Conservation (phyloP, 352 stramenopile genomes). For the Plasmopara viticola region DNA sequence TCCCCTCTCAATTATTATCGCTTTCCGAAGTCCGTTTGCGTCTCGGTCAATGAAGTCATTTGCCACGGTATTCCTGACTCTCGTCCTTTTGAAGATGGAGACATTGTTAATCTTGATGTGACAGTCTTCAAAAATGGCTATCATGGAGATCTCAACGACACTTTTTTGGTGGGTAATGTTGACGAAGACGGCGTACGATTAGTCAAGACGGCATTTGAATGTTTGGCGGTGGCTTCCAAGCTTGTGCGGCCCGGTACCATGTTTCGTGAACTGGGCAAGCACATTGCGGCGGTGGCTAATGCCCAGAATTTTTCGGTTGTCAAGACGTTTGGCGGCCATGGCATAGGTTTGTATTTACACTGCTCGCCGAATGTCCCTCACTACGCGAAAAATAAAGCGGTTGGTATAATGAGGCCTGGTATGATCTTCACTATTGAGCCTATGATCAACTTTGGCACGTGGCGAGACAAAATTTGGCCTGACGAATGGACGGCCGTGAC, state of each 20-base stretch:
- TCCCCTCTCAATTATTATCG: slow-evolving; percentile 97
- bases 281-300: slow-evolving; percentile 87
- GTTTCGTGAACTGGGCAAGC: slow-evolving; percentile 93
- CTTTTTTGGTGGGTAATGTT: slow-evolving; percentile 95
- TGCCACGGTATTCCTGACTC: slow-evolving; percentile 98
- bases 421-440: slow-evolving; percentile 99
- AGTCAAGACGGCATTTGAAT: slow-evolving; percentile 95
- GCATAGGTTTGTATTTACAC: slow-evolving; percentile 96
- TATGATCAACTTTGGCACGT: slow-evolving; percentile 97
- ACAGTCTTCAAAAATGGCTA: slow-evolving; percentile 96
- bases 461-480: slow-evolving; percentile 91
- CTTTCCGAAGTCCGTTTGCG: slow-evolving; percentile 94
- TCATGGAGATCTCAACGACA: slow-evolving; percentile 98
- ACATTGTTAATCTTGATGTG: slow-evolving; percentile 99
- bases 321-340: slow-evolving; percentile 97
- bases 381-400: slow-evolving; percentile 97
- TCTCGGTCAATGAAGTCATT: slow-evolving; percentile 94
- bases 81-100: slow-evolving; percentile 90
- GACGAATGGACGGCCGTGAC: slow-evolving; percentile 98
- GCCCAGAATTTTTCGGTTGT: slow-evolving; percentile 90
- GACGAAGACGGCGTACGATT: slow-evolving; percentile 88
- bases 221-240: slow-evolving; percentile 72
- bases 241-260: slow-evolving; percentile 93
- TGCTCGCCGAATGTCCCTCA: slow-evolving; percentile 96
- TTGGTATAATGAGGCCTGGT: slow-evolving; percentile 95